phyloP scores from a whole-genome alignment of 306 rosid genomes.

The Lablab purpureus region DNA sequence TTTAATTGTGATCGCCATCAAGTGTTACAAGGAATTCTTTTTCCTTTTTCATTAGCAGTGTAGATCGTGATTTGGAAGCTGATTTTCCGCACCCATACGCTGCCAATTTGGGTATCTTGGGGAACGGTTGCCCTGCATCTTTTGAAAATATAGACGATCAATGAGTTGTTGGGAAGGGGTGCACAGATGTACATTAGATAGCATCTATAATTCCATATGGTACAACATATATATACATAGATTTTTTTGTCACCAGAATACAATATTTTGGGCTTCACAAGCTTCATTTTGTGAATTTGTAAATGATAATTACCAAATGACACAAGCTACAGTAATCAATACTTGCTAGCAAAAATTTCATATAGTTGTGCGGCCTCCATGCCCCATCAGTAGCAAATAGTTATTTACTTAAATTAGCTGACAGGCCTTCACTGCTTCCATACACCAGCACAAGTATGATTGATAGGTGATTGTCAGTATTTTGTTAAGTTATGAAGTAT shows the following conservation, averaged over 20 bases:
- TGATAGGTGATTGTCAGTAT: slow-evolving; percentile 15
- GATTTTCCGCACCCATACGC: slow-evolving; percentile 51
- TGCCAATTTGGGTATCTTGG: slow-evolving; percentile 52
- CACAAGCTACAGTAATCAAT: slow-evolving; percentile 29
- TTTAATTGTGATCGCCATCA: slow-evolving; percentile 6
- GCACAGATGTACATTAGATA: slow-evolving; percentile 37
- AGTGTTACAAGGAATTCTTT: slow-evolving; percentile 41
- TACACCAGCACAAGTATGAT: slow-evolving; percentile 13
- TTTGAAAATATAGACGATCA: slow-evolving; percentile 26
- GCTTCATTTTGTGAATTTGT: slow-evolving; percentile 41
- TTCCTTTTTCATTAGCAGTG: slow-evolving; percentile 54
- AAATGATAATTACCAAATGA: slow-evolving; percentile 6
- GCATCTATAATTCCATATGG: slow-evolving; percentile 8
- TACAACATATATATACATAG: slow-evolving; percentile 36
- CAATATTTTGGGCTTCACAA: slow-evolving; percentile 39
- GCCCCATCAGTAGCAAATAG: slow-evolving; percentile 3
- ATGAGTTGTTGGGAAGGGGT: slow-evolving; percentile 31
- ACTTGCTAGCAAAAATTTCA: slow-evolving; percentile 30
- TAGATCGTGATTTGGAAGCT: slow-evolving; percentile 49
- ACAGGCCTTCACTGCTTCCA: slow-evolving; percentile 23
- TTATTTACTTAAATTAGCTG: background rate
- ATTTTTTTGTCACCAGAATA: slow-evolving; percentile 29
- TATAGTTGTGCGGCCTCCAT: slow-evolving; percentile 27
- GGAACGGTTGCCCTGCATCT: slow-evolving; percentile 46
- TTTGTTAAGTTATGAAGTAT: slow-evolving; percentile 15